Conservation (phyloP, 345 rosid genomes). For the Kernera saxatilis region DNA sequence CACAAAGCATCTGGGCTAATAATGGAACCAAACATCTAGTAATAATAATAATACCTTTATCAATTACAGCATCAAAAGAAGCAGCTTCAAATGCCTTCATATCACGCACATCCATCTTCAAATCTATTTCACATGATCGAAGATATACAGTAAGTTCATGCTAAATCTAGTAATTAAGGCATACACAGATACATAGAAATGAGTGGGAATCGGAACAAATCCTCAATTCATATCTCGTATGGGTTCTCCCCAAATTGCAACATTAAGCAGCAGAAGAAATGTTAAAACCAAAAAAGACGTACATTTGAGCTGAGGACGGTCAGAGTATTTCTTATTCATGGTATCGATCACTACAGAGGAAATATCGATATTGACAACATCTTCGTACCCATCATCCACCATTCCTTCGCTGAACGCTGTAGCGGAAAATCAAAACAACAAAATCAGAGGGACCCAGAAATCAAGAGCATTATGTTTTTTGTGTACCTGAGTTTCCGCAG, state of each 20-base stretch:
- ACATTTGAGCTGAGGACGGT: constrained; percentile 70
- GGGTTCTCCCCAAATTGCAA: background rate
- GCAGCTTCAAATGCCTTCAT: constrained; percentile 55
- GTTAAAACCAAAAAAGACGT: background rate
- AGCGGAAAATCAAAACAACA: background rate
- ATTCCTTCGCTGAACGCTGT: constrained; percentile 75
- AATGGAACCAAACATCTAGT: background rate
- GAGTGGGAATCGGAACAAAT: background rate
- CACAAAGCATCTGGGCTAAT: background rate
- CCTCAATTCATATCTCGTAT: background rate
- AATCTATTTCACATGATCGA: constrained; percentile 38
- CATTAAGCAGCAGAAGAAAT: background rate
- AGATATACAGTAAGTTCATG: background rate
- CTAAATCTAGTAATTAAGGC: background rate
- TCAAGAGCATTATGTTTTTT: background rate
- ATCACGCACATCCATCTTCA: constrained; percentile 74
- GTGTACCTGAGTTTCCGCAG: constrained; percentile 85
- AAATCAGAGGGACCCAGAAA: background rate
- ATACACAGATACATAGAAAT: background rate
- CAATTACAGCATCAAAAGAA: constrained; percentile 74
- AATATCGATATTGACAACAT: constrained; percentile 69
- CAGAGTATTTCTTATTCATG: constrained; percentile 53
- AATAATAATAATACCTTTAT: constrained; percentile 54
- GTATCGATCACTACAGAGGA: constrained; percentile 69
- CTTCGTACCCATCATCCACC: constrained; percentile 79